A percentile compares a stretch with the other conserved stretches of the same genome.
These are phyloP conservation scores for Eucalyptus rudis DNA, from an alignment of 345 rosid species.

Conservation along the genomic window DNA sequence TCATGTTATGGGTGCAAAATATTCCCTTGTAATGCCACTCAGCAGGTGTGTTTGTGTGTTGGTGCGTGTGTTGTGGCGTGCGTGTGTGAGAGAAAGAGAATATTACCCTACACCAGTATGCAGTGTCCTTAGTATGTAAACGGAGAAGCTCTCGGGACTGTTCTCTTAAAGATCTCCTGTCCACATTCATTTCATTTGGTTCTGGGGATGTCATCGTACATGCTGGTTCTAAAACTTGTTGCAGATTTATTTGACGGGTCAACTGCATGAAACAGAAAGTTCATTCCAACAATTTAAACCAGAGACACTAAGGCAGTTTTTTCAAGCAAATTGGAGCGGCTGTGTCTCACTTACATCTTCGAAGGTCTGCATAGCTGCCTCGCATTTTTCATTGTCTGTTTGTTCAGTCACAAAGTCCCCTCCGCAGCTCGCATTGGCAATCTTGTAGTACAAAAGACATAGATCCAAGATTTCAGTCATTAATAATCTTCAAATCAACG, in stretches of 20 bases:
- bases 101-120: conserved; percentile 20
- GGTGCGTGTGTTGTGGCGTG: background rate
- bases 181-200: background rate
- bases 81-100: background rate
- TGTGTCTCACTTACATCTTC: conserved; percentile 2
- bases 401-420: conserved; percentile 9
- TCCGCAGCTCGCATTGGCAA: background rate
- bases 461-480: background rate
- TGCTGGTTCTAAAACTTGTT: conserved; percentile 13
- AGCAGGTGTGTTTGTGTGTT: background rate
- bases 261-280: background rate
- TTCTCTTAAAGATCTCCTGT: conserved; percentile 2
- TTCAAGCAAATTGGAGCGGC: background rate
- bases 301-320: background rate
- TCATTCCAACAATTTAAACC: background rate
- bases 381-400: conserved; percentile 9
- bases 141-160: conserved; percentile 1
- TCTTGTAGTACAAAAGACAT: background rate
- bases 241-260: conserved; percentile 10
- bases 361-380: background rate
- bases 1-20: background rate
- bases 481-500: background rate
- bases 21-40: background rate
- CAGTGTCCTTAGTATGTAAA: background rate
- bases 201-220: conserved; percentile 8